Base-by-base conservation (phyloP, 768 basidiomycete species). In the Cystofilobasidium bisporidii region DNA sequence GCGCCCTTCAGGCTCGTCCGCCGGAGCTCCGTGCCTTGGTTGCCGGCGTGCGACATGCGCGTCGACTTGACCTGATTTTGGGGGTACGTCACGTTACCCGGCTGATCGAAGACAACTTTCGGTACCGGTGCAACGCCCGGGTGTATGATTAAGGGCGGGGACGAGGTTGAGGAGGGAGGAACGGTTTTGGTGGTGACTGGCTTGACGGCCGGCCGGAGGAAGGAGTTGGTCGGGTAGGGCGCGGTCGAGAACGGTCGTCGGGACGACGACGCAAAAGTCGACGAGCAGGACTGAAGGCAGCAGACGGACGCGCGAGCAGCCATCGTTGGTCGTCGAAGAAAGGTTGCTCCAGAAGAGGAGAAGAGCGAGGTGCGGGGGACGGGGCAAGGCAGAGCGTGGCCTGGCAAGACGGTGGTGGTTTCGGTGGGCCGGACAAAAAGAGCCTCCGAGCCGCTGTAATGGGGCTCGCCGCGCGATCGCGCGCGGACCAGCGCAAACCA, bases 31-130 rank as follows among this genome's bases (percentile, higher is more conserved):
- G 26, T 3, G 28, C 26, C 30, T 17, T 28, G 26, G 53, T 56
- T 32, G 28, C 9, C 15, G 28, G 53, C 28, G 28, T 6, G 30
- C 28, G 53, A 30, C 28, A n/a, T 30, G 18, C 28, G 30, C 18
- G 53, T 30, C 26, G 53, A 56, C 12, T 28, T 10, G 53, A 56
- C 30, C 53, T 56, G 53, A 30, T 56, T 56, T 30, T 56, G 53
- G 2, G 53, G 53, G 30, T 56, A 56, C 28, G 53, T 56, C 18
- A 56, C 20, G 53, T 56, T 3, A 2, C 14, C 4, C 28, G 53
- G 53, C 26, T 32, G 53, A 30, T 56, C 53, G 28, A 56, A 30
- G 8, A 30, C 22, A 30, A 56, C 15, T 24, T 53, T 53, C 5
- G 50, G 50, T 17, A 6, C 50, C 9, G 45, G 9, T 41, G 40